Base-by-base conservation (phyloP, 2,329 filamentous ascomycete species). In the Fusarium nanum region DNA sequence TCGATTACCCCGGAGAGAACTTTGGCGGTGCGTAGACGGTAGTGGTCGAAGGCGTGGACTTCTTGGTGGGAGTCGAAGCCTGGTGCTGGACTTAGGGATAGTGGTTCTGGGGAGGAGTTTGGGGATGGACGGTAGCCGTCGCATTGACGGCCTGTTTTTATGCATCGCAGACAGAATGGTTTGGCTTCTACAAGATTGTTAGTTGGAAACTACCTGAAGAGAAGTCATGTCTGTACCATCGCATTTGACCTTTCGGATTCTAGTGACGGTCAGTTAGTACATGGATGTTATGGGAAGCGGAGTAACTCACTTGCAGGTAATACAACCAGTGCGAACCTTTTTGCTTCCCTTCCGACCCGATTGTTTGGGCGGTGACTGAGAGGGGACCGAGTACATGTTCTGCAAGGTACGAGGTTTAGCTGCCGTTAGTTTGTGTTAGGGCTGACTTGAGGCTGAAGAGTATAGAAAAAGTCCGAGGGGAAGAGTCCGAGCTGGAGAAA, bases 91-190 rank as follows among this genome's bases (percentile, higher is more conserved):
- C 56, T 75, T 13, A 68, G 28, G 16, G 49, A 45, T 40, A 60
- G 58, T 27, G 61, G 64, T 12, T 69, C 64, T 10, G 70, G 70
- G 2, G 67, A 70, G 13, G 70, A 64, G 23, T 67, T 60, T 6
- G 68, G 60, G 2, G 54, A 70, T 16, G 75, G 65, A 12, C 78
- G 72, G 60, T 89, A 88, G 61, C 87, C 87, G 73, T 89, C 87
- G 72, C 87, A 89, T 68, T 81, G 83, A 55, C 87, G 82, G 14
- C 87, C 86, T 5, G 86, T 88, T 59, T 83, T 85, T 34, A 81
- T 82, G 71, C 87, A 89, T 60, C 85, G 83, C 37, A 82, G 76
- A 68, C 87, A 89, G 41, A 76, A 78, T 2, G 86, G 86, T 59
- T 85, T 87, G 20, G 76, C 78, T 82, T 76, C 85, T 87, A 56